These are phyloP conservation scores for Danielia reshetovae DNA, from an alignment of 805 yeast species.

Conservation along the genomic window DNA sequence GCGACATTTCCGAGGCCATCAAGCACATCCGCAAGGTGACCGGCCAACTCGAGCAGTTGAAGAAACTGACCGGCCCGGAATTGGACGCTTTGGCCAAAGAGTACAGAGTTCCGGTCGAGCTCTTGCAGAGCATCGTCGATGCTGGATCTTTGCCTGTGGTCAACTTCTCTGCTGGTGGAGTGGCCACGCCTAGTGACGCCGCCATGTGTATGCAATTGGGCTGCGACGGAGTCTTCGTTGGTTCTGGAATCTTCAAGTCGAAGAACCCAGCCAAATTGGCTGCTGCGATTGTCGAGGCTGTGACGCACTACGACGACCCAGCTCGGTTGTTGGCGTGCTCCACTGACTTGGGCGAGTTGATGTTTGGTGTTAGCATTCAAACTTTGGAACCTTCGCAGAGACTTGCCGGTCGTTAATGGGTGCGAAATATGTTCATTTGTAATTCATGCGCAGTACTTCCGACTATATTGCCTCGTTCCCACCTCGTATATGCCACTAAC, in stretches of 20 bases:
- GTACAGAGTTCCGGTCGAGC: conserved; percentile 55
- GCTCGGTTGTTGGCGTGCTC: conserved; percentile 57
- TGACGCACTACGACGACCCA: conserved; percentile 65
- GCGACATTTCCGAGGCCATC: conserved; percentile 81
- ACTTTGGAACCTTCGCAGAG: conserved; percentile 11
- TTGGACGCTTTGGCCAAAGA: conserved; percentile 50
- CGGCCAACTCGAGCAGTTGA: conserved; percentile 48
- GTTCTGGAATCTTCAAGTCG: conserved; percentile 76
- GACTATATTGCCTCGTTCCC: no score
- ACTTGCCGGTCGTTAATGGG: conserved; percentile 11
- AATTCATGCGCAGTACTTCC: no score
- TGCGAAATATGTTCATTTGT: not conserved
- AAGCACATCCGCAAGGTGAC: conserved; percentile 64
- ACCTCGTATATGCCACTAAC: no score
- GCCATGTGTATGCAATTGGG: conserved; percentile 79
- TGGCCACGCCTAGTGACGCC: conserved; percentile 86
- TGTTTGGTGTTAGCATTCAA: conserved; percentile 67
- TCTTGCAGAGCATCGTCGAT: conserved; percentile 46
- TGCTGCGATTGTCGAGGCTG: conserved; percentile 74
- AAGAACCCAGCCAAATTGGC: conserved; percentile 71
- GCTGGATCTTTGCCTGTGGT: conserved; percentile 73
- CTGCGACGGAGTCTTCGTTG: conserved; percentile 76
- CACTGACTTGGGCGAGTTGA: conserved; percentile 68
- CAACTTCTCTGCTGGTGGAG: conserved; percentile 86
- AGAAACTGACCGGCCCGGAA: conserved; percentile 34